Evolutionary conservation across 2,329 filamentous ascomycete species (phyloP), one percentile per base, ranked within the genome.

Genomic region (Colletotrichum cereale): DNA sequence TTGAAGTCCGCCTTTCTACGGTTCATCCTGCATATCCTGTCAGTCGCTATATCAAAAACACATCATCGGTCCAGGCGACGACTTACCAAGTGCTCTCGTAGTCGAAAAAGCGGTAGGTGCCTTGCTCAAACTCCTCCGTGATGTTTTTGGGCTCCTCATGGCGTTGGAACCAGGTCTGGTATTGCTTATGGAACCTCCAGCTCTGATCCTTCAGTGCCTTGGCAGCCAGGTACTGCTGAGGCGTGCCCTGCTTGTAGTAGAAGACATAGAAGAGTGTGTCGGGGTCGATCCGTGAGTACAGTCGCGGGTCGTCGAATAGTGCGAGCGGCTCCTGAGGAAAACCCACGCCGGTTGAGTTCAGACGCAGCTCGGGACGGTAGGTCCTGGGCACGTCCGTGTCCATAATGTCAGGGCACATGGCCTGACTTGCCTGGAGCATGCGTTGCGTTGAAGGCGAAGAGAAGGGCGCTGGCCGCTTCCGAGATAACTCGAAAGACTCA

Each of bases 121-220:
- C 96, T 83, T 99, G 96, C 84, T 99, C 96, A 79, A 94, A 98
- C 83, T 99, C 96, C 82, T 99, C 96, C 0, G 96, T 98, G 79
- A 99, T 99, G 77, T 91, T 95, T 86, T 99, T 99, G 24, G 96
- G 96, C 85, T 99, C 96, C 80, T 99, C 96, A 76, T 99, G 96
- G 62, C 96, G 89, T 82, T 99, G 96, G 79, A 99, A 99, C 96
- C 96, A 99, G 1, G 96, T 99, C 82, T 97, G 96, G 80, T 99
- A 99, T 82, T 98, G 96, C 86, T 99, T 99, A 84, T 99, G 96
- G 81, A 99, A 99, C 67, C 96, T 90, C 96, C 96, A 99, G 82
- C 95, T 98, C 82, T 99, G 96, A 75, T 96, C 93, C 84, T 99
- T 99, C 63, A 99, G 85, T n/a, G 96, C 94, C 83, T 97, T 97